Evolutionary conservation across 148 eudicot species (phyloP).

Genomic region (Amaranthus palmeri): DNA sequence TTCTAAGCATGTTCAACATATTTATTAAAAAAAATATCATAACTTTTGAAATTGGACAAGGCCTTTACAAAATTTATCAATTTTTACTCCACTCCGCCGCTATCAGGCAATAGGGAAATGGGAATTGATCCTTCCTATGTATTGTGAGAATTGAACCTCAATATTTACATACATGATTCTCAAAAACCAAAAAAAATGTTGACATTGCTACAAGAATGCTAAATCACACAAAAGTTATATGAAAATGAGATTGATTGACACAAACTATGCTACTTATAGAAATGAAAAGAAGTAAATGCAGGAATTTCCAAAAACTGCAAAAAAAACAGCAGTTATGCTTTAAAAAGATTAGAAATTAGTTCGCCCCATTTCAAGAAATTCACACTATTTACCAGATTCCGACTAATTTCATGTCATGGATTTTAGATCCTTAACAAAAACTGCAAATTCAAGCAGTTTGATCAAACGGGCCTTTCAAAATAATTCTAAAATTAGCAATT

Average conservation of each 20-base stretch:
- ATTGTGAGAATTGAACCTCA: neutral
- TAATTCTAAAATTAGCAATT: neutral
- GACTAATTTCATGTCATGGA: neutral
- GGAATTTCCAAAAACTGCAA: constrained; percentile 16
- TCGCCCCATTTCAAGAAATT: neutral
- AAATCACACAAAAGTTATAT: constrained; percentile 5
- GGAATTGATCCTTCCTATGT: no score
- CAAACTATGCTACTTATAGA: constrained; percentile 3
- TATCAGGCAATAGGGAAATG: no score
- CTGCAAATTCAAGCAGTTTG: neutral
- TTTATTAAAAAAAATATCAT: no score
- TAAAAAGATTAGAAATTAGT: neutral
- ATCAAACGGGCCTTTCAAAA: neutral
- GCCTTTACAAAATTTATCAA: no score
- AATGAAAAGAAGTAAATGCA: neutral
- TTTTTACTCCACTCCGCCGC: no score
- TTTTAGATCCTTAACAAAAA: constrained; percentile 7
- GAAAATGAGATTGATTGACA: constrained; percentile 4
- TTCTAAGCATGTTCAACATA: no score
- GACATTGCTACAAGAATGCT: constrained; percentile 4
- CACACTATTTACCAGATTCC: constrained; percentile 1
- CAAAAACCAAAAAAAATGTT: neutral
- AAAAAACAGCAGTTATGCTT: neutral
- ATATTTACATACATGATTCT: no score
- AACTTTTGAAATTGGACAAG: no score